Conservation (phyloP, 2,329 filamentous ascomycete species). For the Ophiostoma sp. region DNA sequence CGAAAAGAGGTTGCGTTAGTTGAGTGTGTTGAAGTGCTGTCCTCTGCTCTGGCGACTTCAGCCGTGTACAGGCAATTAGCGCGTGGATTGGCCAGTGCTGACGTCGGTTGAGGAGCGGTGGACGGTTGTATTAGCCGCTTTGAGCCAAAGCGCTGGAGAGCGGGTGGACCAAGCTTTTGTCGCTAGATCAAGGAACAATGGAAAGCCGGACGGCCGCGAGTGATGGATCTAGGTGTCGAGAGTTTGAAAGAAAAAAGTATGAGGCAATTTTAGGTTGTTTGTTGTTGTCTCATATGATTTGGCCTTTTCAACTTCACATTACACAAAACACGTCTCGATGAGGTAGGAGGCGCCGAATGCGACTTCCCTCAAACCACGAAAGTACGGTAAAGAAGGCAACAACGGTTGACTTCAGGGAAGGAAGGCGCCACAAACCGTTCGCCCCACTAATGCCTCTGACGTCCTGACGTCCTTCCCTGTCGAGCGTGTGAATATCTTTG, state of each 20-base stretch:
- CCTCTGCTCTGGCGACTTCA: conserved; percentile 9
- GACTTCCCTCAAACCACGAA: conserved; percentile 2
- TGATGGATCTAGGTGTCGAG: not conserved
- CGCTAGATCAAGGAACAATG: not conserved
- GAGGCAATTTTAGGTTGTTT: conserved; percentile 4
- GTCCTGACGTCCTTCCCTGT: not conserved
- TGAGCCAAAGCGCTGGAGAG: conserved; percentile 18
- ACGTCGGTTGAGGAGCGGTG: conserved; percentile 25
- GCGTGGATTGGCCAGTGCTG: conserved; percentile 25
- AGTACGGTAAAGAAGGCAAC: not conserved
- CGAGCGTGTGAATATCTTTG: not conserved
- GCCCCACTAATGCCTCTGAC: conserved; percentile 8
- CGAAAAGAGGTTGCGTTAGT: not conserved
- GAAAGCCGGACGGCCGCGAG: not conserved
- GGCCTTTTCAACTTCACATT: not conserved
- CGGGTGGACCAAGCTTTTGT: not conserved
- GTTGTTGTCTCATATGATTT: conserved; percentile 8
- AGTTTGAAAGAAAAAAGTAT: not conserved
- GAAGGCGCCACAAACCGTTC: conserved; percentile 1
- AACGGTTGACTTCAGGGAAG: not conserved
- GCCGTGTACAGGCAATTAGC: conserved; percentile 21
- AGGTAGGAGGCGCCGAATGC: conserved; percentile 1
- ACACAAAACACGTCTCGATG: not conserved
- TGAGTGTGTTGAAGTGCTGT: not conserved
- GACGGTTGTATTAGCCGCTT: conserved; percentile 17